Conservation (phyloP, 129 eudicot genomes). For the Flaveria brownii region DNA sequence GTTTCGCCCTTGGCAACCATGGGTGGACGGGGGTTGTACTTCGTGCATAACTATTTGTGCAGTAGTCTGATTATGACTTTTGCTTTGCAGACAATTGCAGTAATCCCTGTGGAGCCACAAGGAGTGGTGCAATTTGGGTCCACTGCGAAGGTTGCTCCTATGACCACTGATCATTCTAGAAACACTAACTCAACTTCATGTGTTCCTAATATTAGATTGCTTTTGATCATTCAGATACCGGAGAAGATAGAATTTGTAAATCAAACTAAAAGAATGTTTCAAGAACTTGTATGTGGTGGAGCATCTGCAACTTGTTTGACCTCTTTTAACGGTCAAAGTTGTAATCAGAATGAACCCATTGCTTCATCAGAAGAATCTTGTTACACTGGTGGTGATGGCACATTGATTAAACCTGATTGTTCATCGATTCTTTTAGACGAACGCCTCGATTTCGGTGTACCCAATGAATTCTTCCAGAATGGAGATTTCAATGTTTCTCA, state of each 20-base stretch:
- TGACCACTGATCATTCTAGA: conserved; percentile 15
- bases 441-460: conserved; percentile 35
- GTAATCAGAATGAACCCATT: conserved; percentile 30
- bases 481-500: conserved; percentile 38
- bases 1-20: no score
- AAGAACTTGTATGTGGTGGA: conserved; percentile 36
- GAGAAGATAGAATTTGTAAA: conserved; percentile 57
- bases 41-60: conserved; percentile 19
- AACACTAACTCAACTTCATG: background rate
- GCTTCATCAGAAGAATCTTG: conserved; percentile 45
- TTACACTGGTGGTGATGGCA: conserved; percentile 18
- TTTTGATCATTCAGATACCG: conserved; percentile 47
- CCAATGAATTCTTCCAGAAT: conserved; percentile 47
- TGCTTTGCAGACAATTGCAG: conserved; percentile 76
- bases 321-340: conserved; percentile 30
- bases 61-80: conserved; percentile 4
- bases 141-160: conserved; percentile 53
- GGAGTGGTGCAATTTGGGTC: conserved; percentile 93
- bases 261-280: conserved; percentile 55
- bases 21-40: conserved; percentile 18
- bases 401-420: conserved; percentile 4
- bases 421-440: conserved; percentile 25
- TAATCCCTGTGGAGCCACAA: conserved; percentile 63
- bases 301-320: conserved; percentile 29
- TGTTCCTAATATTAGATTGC: conserved; percentile 2